phyloP scores from a whole-genome alignment of 768 basidiomycete genomes.

The Lentinula detonsa region DNA sequence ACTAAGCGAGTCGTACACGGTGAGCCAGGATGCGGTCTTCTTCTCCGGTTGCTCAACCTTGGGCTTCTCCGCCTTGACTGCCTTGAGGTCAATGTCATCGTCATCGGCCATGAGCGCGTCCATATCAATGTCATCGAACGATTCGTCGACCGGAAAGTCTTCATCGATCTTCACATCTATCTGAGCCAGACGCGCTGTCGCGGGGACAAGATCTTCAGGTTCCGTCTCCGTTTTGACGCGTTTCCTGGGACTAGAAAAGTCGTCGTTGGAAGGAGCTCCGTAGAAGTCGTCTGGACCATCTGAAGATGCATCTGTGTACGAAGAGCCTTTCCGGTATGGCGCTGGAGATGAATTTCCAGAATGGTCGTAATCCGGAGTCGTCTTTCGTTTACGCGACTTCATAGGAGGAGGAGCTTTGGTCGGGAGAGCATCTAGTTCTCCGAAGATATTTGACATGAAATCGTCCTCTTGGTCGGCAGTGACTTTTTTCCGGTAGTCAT shows the following conservation, averaged over 20 bases:
- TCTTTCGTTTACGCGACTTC: constrained; percentile 60
- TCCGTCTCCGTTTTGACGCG: constrained; percentile 41
- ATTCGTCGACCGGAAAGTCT: constrained; percentile 34
- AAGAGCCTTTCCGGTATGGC: constrained; percentile 26
- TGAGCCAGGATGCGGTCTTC: constrained; percentile 58
- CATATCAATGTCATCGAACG: constrained; percentile 54
- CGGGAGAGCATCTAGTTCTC: constrained; percentile 43
- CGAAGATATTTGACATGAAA: constrained; percentile 81
- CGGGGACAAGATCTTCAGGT: constrained; percentile 43
- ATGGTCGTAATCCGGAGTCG: constrained; percentile 41
- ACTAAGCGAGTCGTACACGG: constrained; percentile 66
- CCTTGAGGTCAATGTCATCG: constrained; percentile 39
- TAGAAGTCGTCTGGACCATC: constrained; percentile 36
- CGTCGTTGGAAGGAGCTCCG: constrained; percentile 47
- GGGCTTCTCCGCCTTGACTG: constrained; percentile 23
- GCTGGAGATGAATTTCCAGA: constrained; percentile 35
- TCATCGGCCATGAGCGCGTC: constrained; percentile 56
- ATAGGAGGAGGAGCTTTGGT: constrained; percentile 3
- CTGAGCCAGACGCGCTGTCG: constrained; percentile 50
- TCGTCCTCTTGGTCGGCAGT: constrained; percentile 81
- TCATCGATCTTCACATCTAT: constrained; percentile 53
- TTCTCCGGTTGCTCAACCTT: constrained; percentile 18
- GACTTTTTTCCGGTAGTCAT: constrained; percentile 72
- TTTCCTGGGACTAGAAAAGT: constrained; percentile 67
- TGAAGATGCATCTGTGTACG: constrained; percentile 38